Percentiles rank a stretch among this genome's conserved stretches.
These are phyloP conservation scores for Globisporangium camurandrum DNA, from an alignment of 352 stramenopile genomes.

Conservation along the genomic window DNA sequence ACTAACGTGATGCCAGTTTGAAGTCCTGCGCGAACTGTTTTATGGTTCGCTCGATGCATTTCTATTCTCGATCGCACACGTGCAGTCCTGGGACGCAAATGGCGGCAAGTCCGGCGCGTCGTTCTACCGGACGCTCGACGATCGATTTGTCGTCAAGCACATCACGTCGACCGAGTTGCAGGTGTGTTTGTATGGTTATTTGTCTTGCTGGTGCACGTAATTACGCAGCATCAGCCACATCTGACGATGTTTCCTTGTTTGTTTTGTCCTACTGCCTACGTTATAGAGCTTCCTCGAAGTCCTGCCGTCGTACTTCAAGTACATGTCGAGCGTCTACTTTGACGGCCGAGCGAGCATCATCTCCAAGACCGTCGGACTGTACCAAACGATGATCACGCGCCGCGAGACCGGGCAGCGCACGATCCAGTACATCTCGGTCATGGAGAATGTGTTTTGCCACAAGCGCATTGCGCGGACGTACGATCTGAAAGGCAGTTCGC, in stretches of 20 bases:
- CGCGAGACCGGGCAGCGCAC: conserved; percentile 88
- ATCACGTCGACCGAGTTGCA: conserved; percentile 97
- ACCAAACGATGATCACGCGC: conserved; percentile 94
- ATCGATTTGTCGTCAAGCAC: conserved; percentile 97
- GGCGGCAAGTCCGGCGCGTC: conserved; percentile 96
- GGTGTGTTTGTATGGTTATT: conserved; percentile 41
- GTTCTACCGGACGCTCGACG: conserved; percentile 94
- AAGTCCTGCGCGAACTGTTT: conserved; percentile 90
- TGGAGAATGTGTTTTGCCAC: conserved; percentile 97
- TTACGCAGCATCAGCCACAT: not conserved
- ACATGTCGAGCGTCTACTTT: conserved; percentile 96
- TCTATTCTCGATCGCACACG: conserved; percentile 77
- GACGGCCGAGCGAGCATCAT: conserved; percentile 91
- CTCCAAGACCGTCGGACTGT: conserved; percentile 97
- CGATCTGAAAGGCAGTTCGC: conserved; percentile 97
- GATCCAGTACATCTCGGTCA: conserved; percentile 90
- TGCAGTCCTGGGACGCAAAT: conserved; percentile 88
- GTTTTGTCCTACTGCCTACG: not conserved
- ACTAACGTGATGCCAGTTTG: conserved; percentile 52
- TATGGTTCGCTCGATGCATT: conserved; percentile 57
- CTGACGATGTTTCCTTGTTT: not conserved
- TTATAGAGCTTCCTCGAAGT: conserved; percentile 75
- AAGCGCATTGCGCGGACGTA: conserved; percentile 92
- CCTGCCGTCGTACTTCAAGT: conserved; percentile 93
- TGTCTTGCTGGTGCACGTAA: not conserved